Percentiles rank a stretch among this genome's conserved stretches.
These are phyloP conservation scores for Wickerhamomyces alni DNA, from an alignment of 805 yeast species.

Conservation along the genomic window DNA sequence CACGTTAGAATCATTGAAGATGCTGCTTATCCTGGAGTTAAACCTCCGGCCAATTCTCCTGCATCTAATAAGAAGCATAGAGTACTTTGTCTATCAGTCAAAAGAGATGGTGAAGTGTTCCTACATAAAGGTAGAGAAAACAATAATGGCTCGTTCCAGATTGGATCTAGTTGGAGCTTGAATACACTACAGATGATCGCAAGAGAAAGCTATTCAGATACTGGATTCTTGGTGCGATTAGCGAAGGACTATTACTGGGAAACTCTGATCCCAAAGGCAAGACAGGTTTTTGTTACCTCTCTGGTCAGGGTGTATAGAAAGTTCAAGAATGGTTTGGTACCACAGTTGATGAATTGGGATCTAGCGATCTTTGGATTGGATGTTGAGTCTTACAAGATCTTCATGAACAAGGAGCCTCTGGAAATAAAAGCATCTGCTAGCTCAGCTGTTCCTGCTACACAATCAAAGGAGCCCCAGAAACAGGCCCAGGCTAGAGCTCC, in stretches of 20 bases:
- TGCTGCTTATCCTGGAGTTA: slow-evolving; percentile 56
- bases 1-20: slow-evolving; percentile 76
- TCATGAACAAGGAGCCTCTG: slow-evolving; percentile 12
- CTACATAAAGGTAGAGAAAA: slow-evolving; percentile 85
- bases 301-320: slow-evolving; percentile 47
- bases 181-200: slow-evolving; percentile 59
- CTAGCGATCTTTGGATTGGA: slow-evolving; percentile 32
- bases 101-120: slow-evolving; percentile 60
- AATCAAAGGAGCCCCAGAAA: background rate
- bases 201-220: slow-evolving; percentile 43
- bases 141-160: slow-evolving; percentile 68
- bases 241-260: slow-evolving; percentile 86
- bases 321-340: slow-evolving; percentile 50
- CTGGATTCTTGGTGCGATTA: slow-evolving; percentile 54
- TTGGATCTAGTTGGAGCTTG: slow-evolving; percentile 89
- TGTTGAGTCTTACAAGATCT: slow-evolving; percentile 27
- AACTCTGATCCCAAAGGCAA: slow-evolving; percentile 50
- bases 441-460: background rate
- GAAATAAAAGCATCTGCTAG: background rate
- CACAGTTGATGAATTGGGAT: slow-evolving; percentile 50
- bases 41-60: slow-evolving; percentile 56
- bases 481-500: too few species aligned
- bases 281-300: slow-evolving; percentile 50
- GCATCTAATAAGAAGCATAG: slow-evolving; percentile 52
- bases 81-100: slow-evolving; percentile 49